These are phyloP conservation scores for Strobilomyces confusus DNA, from an alignment of 768 basidiomycete genomes.

Conservation along the genomic window DNA sequence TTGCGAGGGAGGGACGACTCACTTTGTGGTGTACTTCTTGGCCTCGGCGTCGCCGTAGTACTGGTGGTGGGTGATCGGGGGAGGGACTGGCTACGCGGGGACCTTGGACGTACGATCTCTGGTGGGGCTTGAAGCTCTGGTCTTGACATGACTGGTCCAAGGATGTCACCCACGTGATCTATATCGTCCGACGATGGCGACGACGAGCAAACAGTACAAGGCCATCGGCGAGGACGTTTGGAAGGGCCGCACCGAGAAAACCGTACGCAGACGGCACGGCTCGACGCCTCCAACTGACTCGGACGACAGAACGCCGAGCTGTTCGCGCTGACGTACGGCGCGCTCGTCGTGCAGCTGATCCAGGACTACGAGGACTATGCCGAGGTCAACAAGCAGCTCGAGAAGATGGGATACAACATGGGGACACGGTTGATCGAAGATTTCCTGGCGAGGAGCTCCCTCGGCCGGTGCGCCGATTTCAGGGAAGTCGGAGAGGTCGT, in stretches of 20 bases:
- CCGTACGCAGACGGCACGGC: slow-evolving; percentile 59
- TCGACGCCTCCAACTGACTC: slow-evolving; percentile 13
- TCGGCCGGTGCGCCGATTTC: slow-evolving; percentile 92
- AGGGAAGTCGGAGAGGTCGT: slow-evolving; percentile 93
- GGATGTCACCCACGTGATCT: slow-evolving; percentile 32
- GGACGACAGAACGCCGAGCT: slow-evolving; percentile 85
- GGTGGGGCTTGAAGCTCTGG: slow-evolving; percentile 88
- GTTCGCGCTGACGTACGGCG: slow-evolving; percentile 95
- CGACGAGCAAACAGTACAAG: slow-evolving; percentile 81
- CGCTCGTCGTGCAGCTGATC: slow-evolving; percentile 95
- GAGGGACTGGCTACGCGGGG: neutral
- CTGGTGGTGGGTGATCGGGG: slow-evolving; percentile 37
- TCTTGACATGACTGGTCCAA: slow-evolving; percentile 79
- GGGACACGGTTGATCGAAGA: slow-evolving; percentile 96
- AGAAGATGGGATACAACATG: slow-evolving; percentile 99
- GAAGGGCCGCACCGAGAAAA: slow-evolving; percentile 93
- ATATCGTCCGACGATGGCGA: slow-evolving; percentile 48
- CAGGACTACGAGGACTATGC: slow-evolving; percentile 98
- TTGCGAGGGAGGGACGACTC: slow-evolving; percentile 20
- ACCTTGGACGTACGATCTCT: slow-evolving; percentile 61
- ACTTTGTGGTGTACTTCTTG: slow-evolving; percentile 97
- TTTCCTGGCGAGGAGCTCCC: slow-evolving; percentile 87
- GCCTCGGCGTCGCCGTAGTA: slow-evolving; percentile 97
- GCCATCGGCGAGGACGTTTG: slow-evolving; percentile 91
- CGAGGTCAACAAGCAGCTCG: slow-evolving; percentile 93